Base-by-base conservation (phyloP, 139 green algal species). In the Micractinium sp. region DNA sequence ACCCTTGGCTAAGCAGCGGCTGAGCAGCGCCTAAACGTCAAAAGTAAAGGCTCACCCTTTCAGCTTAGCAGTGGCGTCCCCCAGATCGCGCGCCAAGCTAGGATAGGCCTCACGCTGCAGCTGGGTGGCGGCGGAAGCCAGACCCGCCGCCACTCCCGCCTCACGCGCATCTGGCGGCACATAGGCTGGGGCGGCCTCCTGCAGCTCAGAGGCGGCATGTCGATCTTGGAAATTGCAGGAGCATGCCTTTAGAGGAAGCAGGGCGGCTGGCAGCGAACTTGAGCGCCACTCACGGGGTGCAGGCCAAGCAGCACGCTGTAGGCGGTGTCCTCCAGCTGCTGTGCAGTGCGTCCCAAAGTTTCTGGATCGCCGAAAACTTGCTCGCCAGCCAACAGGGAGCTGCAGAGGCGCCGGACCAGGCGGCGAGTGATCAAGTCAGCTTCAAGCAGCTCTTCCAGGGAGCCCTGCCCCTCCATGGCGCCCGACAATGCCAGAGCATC, bases 281-380 rank as follows among this genome's bases (percentile, higher is more conserved):
- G 19, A 27, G 77, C 77, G 9, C 15, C 41, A 7, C 85, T 53
- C 22, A 88, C 85, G 18, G 82, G 63, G 19, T 82, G 41, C 3
- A 88, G 20, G 22, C 85, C 85, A 16, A 88, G 85, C 85, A 88
- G 47, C 14, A 88, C 41, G 47, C 31, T 56, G 71, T 81, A 76
- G 12, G 85, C 85, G 0, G 85, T 88, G 85, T 88, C 85, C 41
- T 88, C 47, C 16, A 88, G 71, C 41, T 16, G 33, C 16, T 1
- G 15, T 14, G 35, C 31, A 77, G 71, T 56, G 47, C 74, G n/a
- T 27, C 7, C 20, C 36, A 38, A 2, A 36, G 33, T n/a, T 53
- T 22, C 33, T 80, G n/a, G n/a, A n/a, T 18, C 33, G 74, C 33
- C 74, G 1, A 53, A 53, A 27, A 38, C 20, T 38, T 15, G 19